Percentiles rank a stretch among this genome's conserved stretches.
phyloP scores from a whole-genome alignment of 2,329 filamentous ascomycete genomes.

The Orbilia ellipsospora region DNA sequence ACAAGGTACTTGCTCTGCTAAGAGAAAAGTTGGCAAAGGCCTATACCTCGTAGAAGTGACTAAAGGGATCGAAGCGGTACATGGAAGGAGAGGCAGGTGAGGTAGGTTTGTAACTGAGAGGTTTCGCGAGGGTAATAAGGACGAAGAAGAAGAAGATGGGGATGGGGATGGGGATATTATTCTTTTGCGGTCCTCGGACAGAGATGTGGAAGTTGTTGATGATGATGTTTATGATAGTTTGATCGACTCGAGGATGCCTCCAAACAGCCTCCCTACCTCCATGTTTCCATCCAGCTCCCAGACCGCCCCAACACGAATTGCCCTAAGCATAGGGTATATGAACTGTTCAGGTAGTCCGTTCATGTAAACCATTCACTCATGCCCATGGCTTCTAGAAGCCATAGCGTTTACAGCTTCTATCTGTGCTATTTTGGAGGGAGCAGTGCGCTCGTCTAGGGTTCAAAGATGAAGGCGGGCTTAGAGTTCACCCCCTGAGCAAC shows the following conservation, averaged over 20 bases:
- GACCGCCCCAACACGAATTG: neutral
- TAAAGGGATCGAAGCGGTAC: neutral
- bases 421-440: too few species aligned
- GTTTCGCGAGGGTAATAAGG: too few species aligned
- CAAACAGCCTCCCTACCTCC: neutral
- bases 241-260: neutral
- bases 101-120: too few species aligned
- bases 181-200: too few species aligned
- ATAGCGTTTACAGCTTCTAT: too few species aligned
- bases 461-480: too few species aligned
- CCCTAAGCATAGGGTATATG: conserved; percentile 1
- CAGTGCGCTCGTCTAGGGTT: too few species aligned
- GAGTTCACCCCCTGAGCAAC: too few species aligned
- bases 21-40: neutral
- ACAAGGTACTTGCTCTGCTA: neutral
- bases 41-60: neutral
- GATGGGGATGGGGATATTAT: too few species aligned
- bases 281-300: neutral
- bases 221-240: neutral
- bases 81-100: neutral
- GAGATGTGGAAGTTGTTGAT: neutral
- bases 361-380: neutral
- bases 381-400: too few species aligned
- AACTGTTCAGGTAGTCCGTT: neutral
- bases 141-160: too few species aligned